Base-by-base conservation (phyloP, 495 filamentous ascomycete genomes). In the Chaetomium fimeti region DNA sequence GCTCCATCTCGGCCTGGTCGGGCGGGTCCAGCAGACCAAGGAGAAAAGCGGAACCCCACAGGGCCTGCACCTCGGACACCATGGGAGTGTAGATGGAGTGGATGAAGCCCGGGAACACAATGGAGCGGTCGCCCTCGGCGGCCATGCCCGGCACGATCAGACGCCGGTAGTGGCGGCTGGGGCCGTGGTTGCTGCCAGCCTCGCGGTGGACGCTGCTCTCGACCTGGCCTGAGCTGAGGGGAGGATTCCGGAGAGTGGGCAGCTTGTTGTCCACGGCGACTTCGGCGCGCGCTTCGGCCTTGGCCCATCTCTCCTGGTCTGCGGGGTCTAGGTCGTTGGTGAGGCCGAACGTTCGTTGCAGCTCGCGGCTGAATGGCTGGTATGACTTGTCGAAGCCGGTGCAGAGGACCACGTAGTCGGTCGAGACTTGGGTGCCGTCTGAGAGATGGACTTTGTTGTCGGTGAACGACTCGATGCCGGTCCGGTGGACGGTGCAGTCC, bases 61-160 rank as follows among this genome's bases (percentile, higher is more conserved):
- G 62, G 1, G 74, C 65, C 60, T 77, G 75, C 9, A 70, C 60
- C 48, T 74, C 72, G 3, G 69, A 63, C 5, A 75, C 62, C 1
- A 69, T 43, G 13, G 72, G 71, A 3, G 71, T 76, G 57, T 71
- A 68, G 20, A 71, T 66, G 7, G 74, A 69, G 40, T 72, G 71
- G 54, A 77, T 70, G 47, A 71, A 66, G 16, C 75, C 74, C 7
- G 72, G 68, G 53, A 77, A 74, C 58, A 60, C 60, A 27, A 77
- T 59, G 7, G 72, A 73, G 4, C 71, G 68, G 64, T 77, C 70
- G 27, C 64, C 66, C 13, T 66, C 53, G 5, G 64, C 55, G 4
- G 61, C 68, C 15, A 69, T 43, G 8, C 13, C 27, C 16, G 69
- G 62, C 7, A 65, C 43, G 7, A 73, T 60, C 8, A 66, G n/a